Base-by-base conservation (phyloP, 2,329 filamentous ascomycete species). In the Colletotrichum sojae region DNA sequence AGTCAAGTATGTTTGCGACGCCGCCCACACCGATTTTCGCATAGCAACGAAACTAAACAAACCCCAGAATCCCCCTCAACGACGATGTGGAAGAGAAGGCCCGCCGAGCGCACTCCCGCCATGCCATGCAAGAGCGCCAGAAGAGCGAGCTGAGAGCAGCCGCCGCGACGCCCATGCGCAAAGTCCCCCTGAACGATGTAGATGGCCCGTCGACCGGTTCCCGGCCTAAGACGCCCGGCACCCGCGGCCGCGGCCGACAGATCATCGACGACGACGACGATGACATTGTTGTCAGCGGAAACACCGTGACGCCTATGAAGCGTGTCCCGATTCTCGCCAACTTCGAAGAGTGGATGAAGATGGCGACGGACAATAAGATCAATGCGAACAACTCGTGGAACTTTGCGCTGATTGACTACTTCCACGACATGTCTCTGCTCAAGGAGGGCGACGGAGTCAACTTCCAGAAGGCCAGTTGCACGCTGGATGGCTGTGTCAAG, bases 291-390 rank as follows among this genome's bases (percentile, higher is more conserved):
- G 91, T 93, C 53, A 90, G 89, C 67, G 92, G 93, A 39, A 89
- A 86, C 71, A 93, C 92, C 45, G 92, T 97, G 62, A 98, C 96
- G 69, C 96, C 95, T 62, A 95, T 97, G 92, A 97, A 97, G 86
- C 92, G 95, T 70, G 94, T 97, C 31, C 96, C 96, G 1, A 92
- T 99, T 75, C 85, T 99, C 63, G 96, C 96, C 76, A 99, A 99
- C 82, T 99, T 98, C 76, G 96, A 99, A 80, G 96, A 99, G 79
- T 98, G 95, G 96, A 98, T 99, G 94, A 99, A 98, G 86, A 97
- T 99, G 94, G 96, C 96, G 2, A 98, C 96, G 16, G 96, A 99
- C 84, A 99, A 99, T 83, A 96, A 96, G 82, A 99, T 99, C 86
- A 99, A 98, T 79, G 95, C 96, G 56, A 90, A 92, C 69, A 99